These are phyloP conservation scores for Penicillium italicum DNA, from an alignment of 2,329 filamentous ascomycete species.

Conservation along the genomic window DNA sequence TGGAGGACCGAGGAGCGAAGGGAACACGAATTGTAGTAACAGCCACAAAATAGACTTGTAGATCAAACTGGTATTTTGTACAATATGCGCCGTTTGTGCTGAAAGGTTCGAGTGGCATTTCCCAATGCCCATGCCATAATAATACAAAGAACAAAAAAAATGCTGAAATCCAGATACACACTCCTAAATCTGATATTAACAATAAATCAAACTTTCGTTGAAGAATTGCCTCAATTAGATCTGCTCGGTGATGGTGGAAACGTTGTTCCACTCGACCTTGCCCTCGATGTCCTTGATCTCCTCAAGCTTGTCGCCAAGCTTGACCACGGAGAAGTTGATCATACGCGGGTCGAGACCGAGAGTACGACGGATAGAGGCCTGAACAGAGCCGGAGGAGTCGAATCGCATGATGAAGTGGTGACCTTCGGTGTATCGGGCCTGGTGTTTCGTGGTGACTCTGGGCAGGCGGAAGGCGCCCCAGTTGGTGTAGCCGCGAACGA, in stretches of 20 bases:
- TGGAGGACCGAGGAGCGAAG: background rate
- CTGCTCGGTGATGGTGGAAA: slow-evolving; percentile 27
- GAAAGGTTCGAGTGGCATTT: slow-evolving; percentile 19
- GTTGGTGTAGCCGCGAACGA: slow-evolving; percentile 88
- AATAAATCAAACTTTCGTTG: slow-evolving; percentile 1
- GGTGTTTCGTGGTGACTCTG: slow-evolving; percentile 71
- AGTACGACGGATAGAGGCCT: slow-evolving; percentile 70
- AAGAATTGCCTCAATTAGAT: slow-evolving; percentile 14
- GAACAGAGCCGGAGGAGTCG: slow-evolving; percentile 70
- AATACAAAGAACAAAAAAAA: slow-evolving; percentile 27
- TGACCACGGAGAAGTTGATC: slow-evolving; percentile 82
- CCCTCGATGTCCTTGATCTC: slow-evolving; percentile 59
- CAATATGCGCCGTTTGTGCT: slow-evolving; percentile 36
- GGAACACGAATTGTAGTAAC: background rate
- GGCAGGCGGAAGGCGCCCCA: slow-evolving; percentile 92
- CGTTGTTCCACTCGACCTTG: slow-evolving; percentile 51
- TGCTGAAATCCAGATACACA: slow-evolving; percentile 11
- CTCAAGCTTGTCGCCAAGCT: slow-evolving; percentile 67
- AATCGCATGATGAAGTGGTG: slow-evolving; percentile 99
- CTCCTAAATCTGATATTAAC: slow-evolving; percentile 9
- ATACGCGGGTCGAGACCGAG: slow-evolving; percentile 84
- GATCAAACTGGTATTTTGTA: slow-evolving; percentile 23
- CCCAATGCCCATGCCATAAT: slow-evolving; percentile 25
- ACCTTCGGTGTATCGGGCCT: slow-evolving; percentile 76
- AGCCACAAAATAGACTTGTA: slow-evolving; percentile 2